Percentiles rank a stretch among this genome's conserved stretches.
phyloP scores from a whole-genome alignment of 495 filamentous ascomycete species.

The Aspergillus taichungensis region DNA sequence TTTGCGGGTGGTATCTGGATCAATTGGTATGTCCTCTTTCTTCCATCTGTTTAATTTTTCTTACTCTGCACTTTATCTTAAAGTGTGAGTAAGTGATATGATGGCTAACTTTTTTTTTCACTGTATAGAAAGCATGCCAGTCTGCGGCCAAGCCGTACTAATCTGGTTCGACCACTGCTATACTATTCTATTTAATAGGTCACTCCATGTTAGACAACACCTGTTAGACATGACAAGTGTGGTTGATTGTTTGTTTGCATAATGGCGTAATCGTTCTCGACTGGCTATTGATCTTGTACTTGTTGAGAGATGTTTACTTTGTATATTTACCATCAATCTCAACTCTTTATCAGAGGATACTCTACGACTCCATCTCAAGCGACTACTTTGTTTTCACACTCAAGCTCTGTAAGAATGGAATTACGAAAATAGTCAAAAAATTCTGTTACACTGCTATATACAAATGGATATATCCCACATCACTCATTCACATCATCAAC shows the following conservation, averaged over 20 bases:
- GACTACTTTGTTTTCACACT: too few species aligned
- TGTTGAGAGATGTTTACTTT: neutral
- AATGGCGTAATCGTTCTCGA: constrained; percentile 8
- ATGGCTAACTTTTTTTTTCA: constrained; percentile 17
- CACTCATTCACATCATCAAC: too few species aligned
- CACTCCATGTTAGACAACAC: neutral
- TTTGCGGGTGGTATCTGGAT: constrained; percentile 96
- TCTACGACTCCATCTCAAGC: too few species aligned
- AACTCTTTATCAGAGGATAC: neutral
- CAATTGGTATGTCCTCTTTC: constrained; percentile 54
- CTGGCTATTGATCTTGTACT: too few species aligned
- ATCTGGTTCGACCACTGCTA: constrained; percentile 7
- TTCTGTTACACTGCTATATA: too few species aligned
- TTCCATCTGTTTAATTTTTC: neutral
- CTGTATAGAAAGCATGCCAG: constrained; percentile 79
- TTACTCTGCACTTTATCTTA: neutral
- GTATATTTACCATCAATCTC: neutral
- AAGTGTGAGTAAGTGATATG: neutral
- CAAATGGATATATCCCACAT: too few species aligned
- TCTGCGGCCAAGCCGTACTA: constrained; percentile 81
- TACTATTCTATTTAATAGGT: neutral
- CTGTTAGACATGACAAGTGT: neutral
- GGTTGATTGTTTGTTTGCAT: constrained; percentile 17
- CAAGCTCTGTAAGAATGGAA: too few species aligned
- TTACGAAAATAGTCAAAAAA: too few species aligned